A percentile compares a stretch with the other conserved stretches of the same genome.
These are phyloP conservation scores for Phytophthora fragariaefolia DNA, from an alignment of 352 stramenopile genomes.

Conservation along the genomic window DNA sequence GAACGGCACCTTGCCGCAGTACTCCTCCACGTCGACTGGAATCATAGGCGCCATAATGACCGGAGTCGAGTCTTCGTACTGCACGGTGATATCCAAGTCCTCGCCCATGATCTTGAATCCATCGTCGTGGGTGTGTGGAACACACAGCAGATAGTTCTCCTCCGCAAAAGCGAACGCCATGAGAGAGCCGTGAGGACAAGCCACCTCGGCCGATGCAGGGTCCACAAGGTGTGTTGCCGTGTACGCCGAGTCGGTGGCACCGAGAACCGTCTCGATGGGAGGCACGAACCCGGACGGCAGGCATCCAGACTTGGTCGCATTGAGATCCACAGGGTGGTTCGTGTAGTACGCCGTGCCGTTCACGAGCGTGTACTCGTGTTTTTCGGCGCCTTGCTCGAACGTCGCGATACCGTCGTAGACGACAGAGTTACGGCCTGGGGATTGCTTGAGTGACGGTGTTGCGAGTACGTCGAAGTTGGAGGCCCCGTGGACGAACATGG, in stretches of 20 bases:
- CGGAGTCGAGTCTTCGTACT: constrained; percentile 17
- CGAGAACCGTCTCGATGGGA: constrained; percentile 26
- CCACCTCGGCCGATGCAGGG: too few relatives aligned
- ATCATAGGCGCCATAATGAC: constrained; percentile 9
- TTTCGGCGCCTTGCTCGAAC: constrained; percentile 35
- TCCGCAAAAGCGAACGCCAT: constrained; percentile 32
- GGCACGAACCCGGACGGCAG: constrained; percentile 22
- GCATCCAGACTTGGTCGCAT: constrained; percentile 23
- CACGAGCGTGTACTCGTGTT: constrained; percentile 46
- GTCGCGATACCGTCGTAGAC: constrained; percentile 44
- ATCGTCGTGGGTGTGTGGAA: background rate
- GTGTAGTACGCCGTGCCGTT: constrained; percentile 45
- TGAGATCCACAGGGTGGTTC: background rate
- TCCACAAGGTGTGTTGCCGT: too few relatives aligned
- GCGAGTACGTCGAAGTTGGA: constrained; percentile 31
- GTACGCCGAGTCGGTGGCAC: constrained; percentile 14
- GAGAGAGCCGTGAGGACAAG: constrained; percentile 10
- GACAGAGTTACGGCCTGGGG: background rate
- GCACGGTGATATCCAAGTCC: constrained; percentile 28
- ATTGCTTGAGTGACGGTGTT: constrained; percentile 15
- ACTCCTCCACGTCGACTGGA: background rate
- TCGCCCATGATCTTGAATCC: constrained; percentile 31
- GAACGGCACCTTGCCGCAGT: constrained; percentile 19
- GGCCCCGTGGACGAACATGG: constrained; percentile 44
- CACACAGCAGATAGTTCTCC: constrained; percentile 48